Evolutionary conservation across 805 yeast genomes (phyloP).

Genomic region (Zygoascus bituminiphila): DNA sequence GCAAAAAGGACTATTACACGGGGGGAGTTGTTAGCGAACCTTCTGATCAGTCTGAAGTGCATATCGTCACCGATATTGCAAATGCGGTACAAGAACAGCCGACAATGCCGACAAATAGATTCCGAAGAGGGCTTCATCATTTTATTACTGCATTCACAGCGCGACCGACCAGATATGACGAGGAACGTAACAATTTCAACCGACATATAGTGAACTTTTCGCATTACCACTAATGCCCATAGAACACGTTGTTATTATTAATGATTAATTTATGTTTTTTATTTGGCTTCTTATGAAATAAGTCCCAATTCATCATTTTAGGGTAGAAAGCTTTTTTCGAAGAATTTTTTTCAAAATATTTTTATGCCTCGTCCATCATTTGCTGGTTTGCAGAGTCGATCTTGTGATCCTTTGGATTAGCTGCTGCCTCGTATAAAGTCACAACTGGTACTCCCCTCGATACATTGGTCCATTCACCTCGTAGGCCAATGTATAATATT

Average conservation of each 20-base stretch:
- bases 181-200: not conserved
- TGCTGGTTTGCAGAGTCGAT: slow-evolving; percentile 21
- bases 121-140: no score
- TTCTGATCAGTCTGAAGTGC: no score
- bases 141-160: no score
- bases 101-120: no score
- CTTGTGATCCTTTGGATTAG: slow-evolving; percentile 85
- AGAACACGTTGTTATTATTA: not conserved
- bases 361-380: slow-evolving; percentile 5
- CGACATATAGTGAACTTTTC: not conserved
- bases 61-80: no score
- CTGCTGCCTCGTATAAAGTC: slow-evolving; percentile 80
- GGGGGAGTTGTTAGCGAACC: no score
- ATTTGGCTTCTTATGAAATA: no score
- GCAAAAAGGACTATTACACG: slow-evolving; percentile 57
- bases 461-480: slow-evolving; percentile 45
- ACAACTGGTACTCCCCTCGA: slow-evolving; percentile 61
- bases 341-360: not conserved
- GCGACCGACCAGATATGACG: no score
- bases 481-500: slow-evolving; percentile 63
- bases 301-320: no score
- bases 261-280: not conserved
- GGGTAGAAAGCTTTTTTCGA: no score
- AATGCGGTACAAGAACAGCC: no score
- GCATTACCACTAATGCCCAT: not conserved